Conservation (phyloP, 2,329 filamentous ascomycete genomes). For the Aspergillus uvarum region DNA sequence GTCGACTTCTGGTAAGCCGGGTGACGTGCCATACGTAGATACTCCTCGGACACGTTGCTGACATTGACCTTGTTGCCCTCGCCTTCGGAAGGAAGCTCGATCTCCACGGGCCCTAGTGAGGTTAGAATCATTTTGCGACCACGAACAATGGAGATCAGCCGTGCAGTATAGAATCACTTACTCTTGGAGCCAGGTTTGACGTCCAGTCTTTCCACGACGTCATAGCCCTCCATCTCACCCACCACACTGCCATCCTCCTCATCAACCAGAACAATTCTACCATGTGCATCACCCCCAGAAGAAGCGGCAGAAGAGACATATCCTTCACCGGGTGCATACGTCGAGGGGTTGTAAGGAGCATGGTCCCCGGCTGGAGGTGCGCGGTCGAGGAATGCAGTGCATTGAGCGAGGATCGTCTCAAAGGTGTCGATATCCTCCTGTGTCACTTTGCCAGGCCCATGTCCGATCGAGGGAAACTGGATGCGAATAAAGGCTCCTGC, state of each 20-base stretch:
- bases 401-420: slow-evolving; percentile 96
- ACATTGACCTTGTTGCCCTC: slow-evolving; percentile 49
- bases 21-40: slow-evolving; percentile 75
- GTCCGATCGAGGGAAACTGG: slow-evolving; percentile 77
- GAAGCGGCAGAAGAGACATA: slow-evolving; percentile 56
- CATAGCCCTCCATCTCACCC: slow-evolving; percentile 81
- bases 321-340: slow-evolving; percentile 75
- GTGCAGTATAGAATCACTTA: slow-evolving; percentile 44
- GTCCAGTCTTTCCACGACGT: slow-evolving; percentile 72
- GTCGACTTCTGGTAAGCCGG: slow-evolving; percentile 88
- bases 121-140: slow-evolving; percentile 10
- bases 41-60: slow-evolving; percentile 54
- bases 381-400: slow-evolving; percentile 89
- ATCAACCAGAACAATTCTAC: slow-evolving; percentile 88
- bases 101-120: slow-evolving; percentile 47
- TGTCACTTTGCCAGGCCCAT: slow-evolving; percentile 61
- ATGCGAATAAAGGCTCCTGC: slow-evolving; percentile 89
- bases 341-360: slow-evolving; percentile 71
- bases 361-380: slow-evolving; percentile 59
- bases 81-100: slow-evolving; percentile 48
- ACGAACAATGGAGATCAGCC: background rate
- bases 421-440: slow-evolving; percentile 96
- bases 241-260: slow-evolving; percentile 96
- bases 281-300: slow-evolving; percentile 47
- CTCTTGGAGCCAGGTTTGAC: slow-evolving; percentile 89